Conservation (phyloP, 805 yeast genomes). For the Hanseniaspora hatyaiensis region DNA sequence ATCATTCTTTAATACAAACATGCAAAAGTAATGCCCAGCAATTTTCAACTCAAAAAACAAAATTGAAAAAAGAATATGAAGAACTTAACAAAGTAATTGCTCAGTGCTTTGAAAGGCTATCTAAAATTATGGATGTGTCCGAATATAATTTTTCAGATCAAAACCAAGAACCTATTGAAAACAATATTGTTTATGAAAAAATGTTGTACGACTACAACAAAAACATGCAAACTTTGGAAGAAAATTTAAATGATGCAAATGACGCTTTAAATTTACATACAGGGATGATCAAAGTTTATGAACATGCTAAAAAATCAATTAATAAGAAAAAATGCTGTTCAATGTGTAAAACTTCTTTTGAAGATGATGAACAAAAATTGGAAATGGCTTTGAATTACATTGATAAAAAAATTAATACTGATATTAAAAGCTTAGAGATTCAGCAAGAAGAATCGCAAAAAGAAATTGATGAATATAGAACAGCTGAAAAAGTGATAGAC, state of each 20-base stretch:
- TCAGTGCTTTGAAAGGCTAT: too few relatives aligned
- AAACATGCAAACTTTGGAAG: constrained; percentile 40
- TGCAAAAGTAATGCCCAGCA: too few relatives aligned
- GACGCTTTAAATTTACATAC: constrained; percentile 58
- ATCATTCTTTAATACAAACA: too few relatives aligned
- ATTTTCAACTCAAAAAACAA: too few relatives aligned
- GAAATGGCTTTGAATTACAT: constrained; percentile 6
- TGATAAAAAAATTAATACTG: constrained; percentile 13
- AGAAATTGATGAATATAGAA: constrained; percentile 20
- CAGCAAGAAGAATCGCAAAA: constrained; percentile 25
- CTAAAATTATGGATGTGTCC: too few relatives aligned
- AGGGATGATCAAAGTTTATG: constrained; percentile 59
- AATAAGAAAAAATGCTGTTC: constrained; percentile 48
- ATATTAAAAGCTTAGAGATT: constrained; percentile 18
- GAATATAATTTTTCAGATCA: too few relatives aligned
- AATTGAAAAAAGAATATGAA: too few relatives aligned
- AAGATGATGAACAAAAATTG: neutral
- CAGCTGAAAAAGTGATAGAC: neutral
- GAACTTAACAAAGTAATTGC: too few relatives aligned
- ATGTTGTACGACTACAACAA: neutral
- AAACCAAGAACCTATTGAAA: too few relatives aligned
- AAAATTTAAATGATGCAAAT: constrained; percentile 31
- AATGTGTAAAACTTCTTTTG: constrained; percentile 58
- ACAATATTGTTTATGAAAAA: too few relatives aligned
- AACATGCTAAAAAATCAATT: constrained; percentile 57